Evolutionary conservation across 1,284 basidiomycete genomes (phyloP), one percentile per base, ranked within the genome.

Genomic region (Apiotrichum mycotoxinovorans): DNA sequence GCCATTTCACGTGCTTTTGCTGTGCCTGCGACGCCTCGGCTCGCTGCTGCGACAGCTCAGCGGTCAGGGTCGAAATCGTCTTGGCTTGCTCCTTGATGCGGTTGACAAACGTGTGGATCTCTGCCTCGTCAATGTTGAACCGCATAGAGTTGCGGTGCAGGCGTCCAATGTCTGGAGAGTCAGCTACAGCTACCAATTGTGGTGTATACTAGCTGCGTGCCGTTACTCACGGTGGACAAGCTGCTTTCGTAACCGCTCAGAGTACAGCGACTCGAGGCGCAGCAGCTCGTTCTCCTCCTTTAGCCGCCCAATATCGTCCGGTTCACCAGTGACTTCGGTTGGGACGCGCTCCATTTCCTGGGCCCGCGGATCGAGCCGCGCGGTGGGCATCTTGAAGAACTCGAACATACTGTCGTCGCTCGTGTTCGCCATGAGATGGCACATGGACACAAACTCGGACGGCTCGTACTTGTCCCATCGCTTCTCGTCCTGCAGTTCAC

Each of bases 61-160:
- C 61, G 9, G 66, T 70, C 11, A 75, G 61, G 12, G 61, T 66
- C 11, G 60, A 55, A 43, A 73, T 75, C 11, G 64, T 63, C 50
- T 70, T 70, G 34, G 61, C 50, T 54, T 73, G 71, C 56, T 73
- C 72, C 62, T 75, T 75, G 45, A 73, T 54, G 20, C 69, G 67
- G 54, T 72, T 73, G 33, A 71, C 70, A 46, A 74, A 71, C 54
- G 67, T 73, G 59, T 75, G 69, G 30, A 75, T 71, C 52, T 75
- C 73, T 10, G 71, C 70, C 51, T 75, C 73, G 57, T 75, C 73
- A 40, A 64, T 68, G 57, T 69, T 71, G 62, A 75, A 67, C 11
- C 70, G 66, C 33, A 73, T 53, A 17, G 71, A 68, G 47, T 68
- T 67, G 45, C 62, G 62, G 57, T 75, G 73, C 17, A 75, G 60